Percentiles rank a stretch among this genome's conserved stretches.
These are phyloP conservation scores for Candida berthetii DNA, from an alignment of 805 yeast genomes.

Conservation along the genomic window DNA sequence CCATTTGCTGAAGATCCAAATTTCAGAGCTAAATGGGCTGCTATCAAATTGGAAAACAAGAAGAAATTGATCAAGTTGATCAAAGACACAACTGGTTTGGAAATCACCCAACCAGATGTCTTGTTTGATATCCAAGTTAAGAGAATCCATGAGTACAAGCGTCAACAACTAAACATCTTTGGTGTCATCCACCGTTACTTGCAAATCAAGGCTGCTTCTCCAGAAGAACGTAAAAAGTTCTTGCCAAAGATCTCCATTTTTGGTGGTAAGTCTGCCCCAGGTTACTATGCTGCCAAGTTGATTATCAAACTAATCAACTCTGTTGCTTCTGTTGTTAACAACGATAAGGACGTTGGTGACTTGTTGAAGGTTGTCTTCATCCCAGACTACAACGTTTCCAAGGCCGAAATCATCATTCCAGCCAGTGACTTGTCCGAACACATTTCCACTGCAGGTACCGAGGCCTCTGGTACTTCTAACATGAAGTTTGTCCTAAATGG, in stretches of 20 bases:
- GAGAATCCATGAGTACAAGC: slow-evolving; percentile 92
- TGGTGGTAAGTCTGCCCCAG: slow-evolving; percentile 98
- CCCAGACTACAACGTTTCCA: slow-evolving; percentile 91
- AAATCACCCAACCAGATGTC: slow-evolving; percentile 61
- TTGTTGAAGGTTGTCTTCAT: slow-evolving; percentile 80
- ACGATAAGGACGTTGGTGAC: slow-evolving; percentile 67
- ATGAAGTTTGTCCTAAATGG: slow-evolving; percentile 95
- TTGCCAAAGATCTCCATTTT: slow-evolving; percentile 75
- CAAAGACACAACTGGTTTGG: slow-evolving; percentile 48
- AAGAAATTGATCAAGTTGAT: slow-evolving; percentile 58
- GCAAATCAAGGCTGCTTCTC: slow-evolving; percentile 61
- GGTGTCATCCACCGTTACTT: slow-evolving; percentile 84
- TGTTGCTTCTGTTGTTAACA: slow-evolving; percentile 76
- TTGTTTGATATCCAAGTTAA: slow-evolving; percentile 90
- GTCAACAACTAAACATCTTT: slow-evolving; percentile 89
- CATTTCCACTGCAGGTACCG: slow-evolving; percentile 96
- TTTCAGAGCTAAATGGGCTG: slow-evolving; percentile 67
- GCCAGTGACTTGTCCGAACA: slow-evolving; percentile 91
- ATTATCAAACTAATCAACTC: slow-evolving; percentile 81
- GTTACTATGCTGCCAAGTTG: slow-evolving; percentile 90
- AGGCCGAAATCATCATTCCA: slow-evolving; percentile 87
- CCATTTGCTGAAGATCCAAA: slow-evolving; percentile 58
- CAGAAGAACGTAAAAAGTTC: slow-evolving; percentile 51
- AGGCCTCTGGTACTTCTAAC: slow-evolving; percentile 93
- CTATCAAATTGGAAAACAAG: slow-evolving; percentile 67